Conservation (phyloP, 139 green algal species). For the Diplosphaera chodatii region DNA sequence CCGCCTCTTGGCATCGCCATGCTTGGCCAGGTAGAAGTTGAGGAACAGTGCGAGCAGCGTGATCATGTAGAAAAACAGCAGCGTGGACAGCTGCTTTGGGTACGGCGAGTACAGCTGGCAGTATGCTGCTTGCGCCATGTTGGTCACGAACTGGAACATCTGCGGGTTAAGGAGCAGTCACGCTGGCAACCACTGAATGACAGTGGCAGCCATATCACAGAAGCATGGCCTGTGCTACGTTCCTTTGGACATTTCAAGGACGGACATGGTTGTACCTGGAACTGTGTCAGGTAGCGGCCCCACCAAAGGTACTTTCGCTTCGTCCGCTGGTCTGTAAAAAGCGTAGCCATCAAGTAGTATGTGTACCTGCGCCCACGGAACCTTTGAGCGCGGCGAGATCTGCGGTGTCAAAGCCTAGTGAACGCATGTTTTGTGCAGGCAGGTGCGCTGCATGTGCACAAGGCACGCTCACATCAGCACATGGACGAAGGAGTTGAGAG, state of each 20-base stretch:
- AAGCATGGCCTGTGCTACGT: no score
- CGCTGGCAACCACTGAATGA: no score
- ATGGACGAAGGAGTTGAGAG: conserved; percentile 63
- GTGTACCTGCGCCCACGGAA: conserved; percentile 68
- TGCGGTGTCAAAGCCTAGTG: no score
- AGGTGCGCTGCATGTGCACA: no score
- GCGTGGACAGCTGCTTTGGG: conserved; percentile 32
- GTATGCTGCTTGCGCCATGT: conserved; percentile 43
- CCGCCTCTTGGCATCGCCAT: conserved; percentile 14
- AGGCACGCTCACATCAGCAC: conserved; percentile 43
- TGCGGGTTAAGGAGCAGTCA: no score
- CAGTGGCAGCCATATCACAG: no score
- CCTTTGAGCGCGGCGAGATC: no score
- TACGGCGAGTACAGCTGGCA: conserved; percentile 28
- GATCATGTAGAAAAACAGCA: conserved; percentile 58
- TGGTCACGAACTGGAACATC: conserved; percentile 41
- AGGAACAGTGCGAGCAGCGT: conserved; percentile 47
- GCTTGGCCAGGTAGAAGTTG: conserved; percentile 51
- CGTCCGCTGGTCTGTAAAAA: conserved; percentile 45
- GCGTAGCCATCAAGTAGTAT: conserved; percentile 57
- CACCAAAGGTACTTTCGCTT: conserved; percentile 59
- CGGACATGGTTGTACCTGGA: no score
- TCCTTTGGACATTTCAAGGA: no score
- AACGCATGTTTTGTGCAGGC: no score
- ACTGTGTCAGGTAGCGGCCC: conserved; percentile 61